Conservation (phyloP, 2,329 filamentous ascomycete species). For the Fusarium sororula region DNA sequence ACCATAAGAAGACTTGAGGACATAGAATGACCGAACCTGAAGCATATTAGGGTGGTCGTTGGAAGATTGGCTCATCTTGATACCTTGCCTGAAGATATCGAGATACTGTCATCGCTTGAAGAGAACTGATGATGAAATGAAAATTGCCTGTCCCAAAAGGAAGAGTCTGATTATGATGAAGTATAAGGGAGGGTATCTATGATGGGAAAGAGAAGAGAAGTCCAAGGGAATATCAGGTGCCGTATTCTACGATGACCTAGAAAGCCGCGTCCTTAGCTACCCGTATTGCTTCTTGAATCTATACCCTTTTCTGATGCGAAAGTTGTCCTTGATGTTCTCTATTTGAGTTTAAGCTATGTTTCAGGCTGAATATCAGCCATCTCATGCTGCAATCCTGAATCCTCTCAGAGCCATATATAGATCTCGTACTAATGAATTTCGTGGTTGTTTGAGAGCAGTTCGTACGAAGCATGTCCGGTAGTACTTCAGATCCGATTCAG, state of each 20-base stretch:
- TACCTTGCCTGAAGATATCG: not conserved
- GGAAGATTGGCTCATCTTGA: not conserved
- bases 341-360: not conserved
- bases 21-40: not conserved
- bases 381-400: too few species aligned
- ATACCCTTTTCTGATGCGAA: not conserved
- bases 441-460: not conserved
- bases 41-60: too few species aligned
- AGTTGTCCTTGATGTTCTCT: not conserved
- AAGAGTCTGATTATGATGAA: not conserved
- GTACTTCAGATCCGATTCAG: not conserved
- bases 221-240: not conserved
- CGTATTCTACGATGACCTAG: not conserved
- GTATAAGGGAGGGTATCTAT: too few species aligned
- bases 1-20: not conserved
- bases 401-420: not conserved
- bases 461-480: not conserved
- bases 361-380: not conserved
- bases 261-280: not conserved
- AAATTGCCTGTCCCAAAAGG: too few species aligned
- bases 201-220: too few species aligned
- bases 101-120: not conserved
- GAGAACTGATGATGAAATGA: not conserved
- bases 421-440: not conserved
- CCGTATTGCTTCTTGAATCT: not conserved